Evolutionary conservation across 108 stramenopile genomes (phyloP).

Genomic region (Cyclotella atomus): DNA sequence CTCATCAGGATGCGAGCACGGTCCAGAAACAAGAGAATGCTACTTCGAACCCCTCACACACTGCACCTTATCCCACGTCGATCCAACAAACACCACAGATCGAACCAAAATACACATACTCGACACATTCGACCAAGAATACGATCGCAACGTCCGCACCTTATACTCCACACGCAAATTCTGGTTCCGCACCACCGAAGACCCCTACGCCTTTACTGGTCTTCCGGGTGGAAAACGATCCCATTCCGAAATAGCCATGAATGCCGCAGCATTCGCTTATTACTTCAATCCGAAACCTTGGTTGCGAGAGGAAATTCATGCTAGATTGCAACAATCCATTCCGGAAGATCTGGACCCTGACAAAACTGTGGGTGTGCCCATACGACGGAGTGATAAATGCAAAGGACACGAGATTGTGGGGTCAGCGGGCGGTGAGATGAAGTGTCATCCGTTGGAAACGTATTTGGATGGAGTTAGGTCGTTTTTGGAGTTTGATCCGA

Average conservation of each 20-base stretch:
- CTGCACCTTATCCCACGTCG: slow-evolving; percentile 30
- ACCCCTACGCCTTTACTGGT: slow-evolving; percentile 31
- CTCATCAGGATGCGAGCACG: slow-evolving; percentile 28
- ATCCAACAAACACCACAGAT: neutral
- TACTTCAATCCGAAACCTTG: slow-evolving; percentile 34
- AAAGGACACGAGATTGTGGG: slow-evolving; percentile 39
- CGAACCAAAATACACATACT: neutral
- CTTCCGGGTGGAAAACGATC: slow-evolving; percentile 13
- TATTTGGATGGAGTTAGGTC: slow-evolving; percentile 24
- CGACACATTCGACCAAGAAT: slow-evolving; percentile 11
- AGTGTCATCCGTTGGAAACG: slow-evolving; percentile 18
- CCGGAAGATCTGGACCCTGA: slow-evolving; percentile 38
- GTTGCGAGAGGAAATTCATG: slow-evolving; percentile 29
- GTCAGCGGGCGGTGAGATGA: slow-evolving; percentile 31
- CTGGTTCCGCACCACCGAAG: slow-evolving; percentile 22
- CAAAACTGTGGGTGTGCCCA: slow-evolving; percentile 44
- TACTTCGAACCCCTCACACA: slow-evolving; percentile 40
- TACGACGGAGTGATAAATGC: slow-evolving; percentile 44
- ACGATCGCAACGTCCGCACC: slow-evolving; percentile 30
- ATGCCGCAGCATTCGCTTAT: slow-evolving; percentile 33
- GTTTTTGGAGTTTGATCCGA: slow-evolving; percentile 35
- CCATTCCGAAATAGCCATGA: slow-evolving; percentile 19
- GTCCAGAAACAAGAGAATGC: slow-evolving; percentile 46
- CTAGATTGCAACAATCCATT: slow-evolving; percentile 19
- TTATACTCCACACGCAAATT: slow-evolving; percentile 20